A percentile compares a stretch with the other conserved stretches of the same genome.
Evolutionary conservation across 106 monocot genomes (phyloP).

Genomic region (Dactylorhiza incarnata): DNA sequence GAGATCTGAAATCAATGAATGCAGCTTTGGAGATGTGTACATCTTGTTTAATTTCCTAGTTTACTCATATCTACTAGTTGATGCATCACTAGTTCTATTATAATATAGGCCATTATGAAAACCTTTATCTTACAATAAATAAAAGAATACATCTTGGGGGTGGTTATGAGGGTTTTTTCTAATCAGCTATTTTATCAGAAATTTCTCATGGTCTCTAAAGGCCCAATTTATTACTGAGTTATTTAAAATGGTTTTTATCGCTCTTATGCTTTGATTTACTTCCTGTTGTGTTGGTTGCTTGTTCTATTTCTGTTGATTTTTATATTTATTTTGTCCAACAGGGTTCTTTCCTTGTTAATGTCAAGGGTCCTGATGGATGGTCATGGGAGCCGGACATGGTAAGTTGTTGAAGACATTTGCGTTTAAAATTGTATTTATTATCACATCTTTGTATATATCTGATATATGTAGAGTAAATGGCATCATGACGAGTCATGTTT

Average conservation of each 20-base stretch:
- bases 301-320: neutral
- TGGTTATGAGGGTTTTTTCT: neutral
- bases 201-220: neutral
- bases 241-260: too few relatives aligned
- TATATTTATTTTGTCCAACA: conserved; percentile 19
- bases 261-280: neutral
- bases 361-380: conserved; percentile 93
- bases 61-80: neutral
- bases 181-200: neutral
- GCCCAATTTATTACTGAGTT: neutral
- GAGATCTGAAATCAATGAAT: neutral
- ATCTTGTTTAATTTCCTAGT: neutral
- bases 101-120: neutral
- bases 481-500: neutral
- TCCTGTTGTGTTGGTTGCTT: neutral
- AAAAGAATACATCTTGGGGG: neutral
- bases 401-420: conserved; percentile 16
- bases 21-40: neutral
- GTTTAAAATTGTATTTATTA: neutral
- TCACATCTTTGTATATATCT: neutral
- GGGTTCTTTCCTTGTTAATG: conserved; percentile 88
- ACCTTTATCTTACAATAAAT: neutral
- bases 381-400: conserved; percentile 84
- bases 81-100: too few relatives aligned
- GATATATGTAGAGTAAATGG: neutral